Percentiles rank a stretch among this genome's conserved stretches.
These are phyloP conservation scores for Tetrapisispora phaffii DNA, from an alignment of 805 yeast genomes.

Conservation along the genomic window DNA sequence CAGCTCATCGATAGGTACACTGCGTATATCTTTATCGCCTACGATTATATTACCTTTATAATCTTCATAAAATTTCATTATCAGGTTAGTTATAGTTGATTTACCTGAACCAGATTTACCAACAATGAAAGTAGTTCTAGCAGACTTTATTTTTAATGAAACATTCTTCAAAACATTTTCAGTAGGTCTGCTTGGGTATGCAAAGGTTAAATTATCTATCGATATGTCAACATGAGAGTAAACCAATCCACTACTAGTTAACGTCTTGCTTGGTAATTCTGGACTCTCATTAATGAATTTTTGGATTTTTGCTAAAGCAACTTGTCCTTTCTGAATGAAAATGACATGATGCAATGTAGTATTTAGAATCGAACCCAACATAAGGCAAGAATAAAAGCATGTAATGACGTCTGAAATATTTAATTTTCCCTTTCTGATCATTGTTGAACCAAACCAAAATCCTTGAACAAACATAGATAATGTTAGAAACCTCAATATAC, in stretches of 20 bases:
- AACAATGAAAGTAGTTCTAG: conserved; percentile 50
- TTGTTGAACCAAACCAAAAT: conserved; percentile 78
- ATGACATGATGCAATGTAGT: conserved; percentile 48
- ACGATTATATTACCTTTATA: conserved; percentile 47
- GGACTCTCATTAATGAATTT: conserved; percentile 27
- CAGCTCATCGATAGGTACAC: conserved; percentile 43
- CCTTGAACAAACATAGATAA: conserved; percentile 80
- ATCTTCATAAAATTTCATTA: conserved; percentile 49
- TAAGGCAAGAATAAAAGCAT: conserved; percentile 72
- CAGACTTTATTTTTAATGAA: conserved; percentile 36
- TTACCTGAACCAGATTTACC: conserved; percentile 94
- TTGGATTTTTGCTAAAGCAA: conserved; percentile 48
- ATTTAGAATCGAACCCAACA: conserved; percentile 54
- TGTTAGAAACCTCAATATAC: conserved; percentile 45
- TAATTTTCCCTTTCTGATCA: conserved; percentile 44
- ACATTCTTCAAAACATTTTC: conserved; percentile 40
- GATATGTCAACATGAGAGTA: conserved; percentile 26
- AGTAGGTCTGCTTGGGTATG: conserved; percentile 50
- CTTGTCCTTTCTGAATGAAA: conserved; percentile 58
- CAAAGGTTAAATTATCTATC: conserved; percentile 49
- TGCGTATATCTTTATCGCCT: conserved; percentile 41
- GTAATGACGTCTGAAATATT: conserved; percentile 61
- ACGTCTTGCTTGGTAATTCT: neutral
- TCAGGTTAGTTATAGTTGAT: conserved; percentile 61
- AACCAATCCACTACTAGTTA: neutral